phyloP scores from a whole-genome alignment of 495 filamentous ascomycete species.

The Pseudoneurospora amorphoporcata region DNA sequence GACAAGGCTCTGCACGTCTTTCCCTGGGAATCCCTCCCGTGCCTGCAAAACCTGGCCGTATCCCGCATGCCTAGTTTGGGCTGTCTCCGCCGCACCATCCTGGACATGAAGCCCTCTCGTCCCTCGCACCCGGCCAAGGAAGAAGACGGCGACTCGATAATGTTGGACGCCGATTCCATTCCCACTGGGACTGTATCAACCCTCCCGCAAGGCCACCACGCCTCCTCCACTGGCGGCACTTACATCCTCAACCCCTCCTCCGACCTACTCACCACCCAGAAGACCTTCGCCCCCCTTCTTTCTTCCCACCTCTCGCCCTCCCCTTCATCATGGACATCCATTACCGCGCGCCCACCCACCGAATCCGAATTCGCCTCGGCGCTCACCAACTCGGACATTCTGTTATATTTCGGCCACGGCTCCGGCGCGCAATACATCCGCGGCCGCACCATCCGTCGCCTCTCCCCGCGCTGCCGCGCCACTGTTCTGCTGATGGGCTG shows the following conservation, averaged over 20 bases:
- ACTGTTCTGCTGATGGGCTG: conserved; percentile 91
- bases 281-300: conserved; percentile 56
- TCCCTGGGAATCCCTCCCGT: conserved; percentile 93
- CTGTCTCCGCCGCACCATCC: conserved; percentile 51
- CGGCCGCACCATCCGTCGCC: conserved; percentile 60
- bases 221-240: conserved; percentile 51
- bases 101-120: conserved; percentile 19
- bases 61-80: conserved; percentile 76
- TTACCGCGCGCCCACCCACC: conserved; percentile 56
- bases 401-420: conserved; percentile 94
- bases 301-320: conserved; percentile 45
- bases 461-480: conserved; percentile 50
- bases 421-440: conserved; percentile 92
- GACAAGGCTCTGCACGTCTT: conserved; percentile 84
- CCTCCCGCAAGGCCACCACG: conserved; percentile 37
- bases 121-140: neutral
- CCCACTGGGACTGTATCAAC: neutral
- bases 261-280: conserved; percentile 67
- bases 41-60: conserved; percentile 66
- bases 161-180: neutral
- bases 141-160: neutral
- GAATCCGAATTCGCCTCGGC: conserved; percentile 64
- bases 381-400: conserved; percentile 51
- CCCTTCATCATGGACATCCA: conserved; percentile 48
- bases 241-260: conserved; percentile 79